A percentile compares a stretch with the other conserved stretches of the same genome.
Evolutionary conservation across 1,284 basidiomycete genomes (phyloP).

Genomic region (Malassezia sp.): DNA sequence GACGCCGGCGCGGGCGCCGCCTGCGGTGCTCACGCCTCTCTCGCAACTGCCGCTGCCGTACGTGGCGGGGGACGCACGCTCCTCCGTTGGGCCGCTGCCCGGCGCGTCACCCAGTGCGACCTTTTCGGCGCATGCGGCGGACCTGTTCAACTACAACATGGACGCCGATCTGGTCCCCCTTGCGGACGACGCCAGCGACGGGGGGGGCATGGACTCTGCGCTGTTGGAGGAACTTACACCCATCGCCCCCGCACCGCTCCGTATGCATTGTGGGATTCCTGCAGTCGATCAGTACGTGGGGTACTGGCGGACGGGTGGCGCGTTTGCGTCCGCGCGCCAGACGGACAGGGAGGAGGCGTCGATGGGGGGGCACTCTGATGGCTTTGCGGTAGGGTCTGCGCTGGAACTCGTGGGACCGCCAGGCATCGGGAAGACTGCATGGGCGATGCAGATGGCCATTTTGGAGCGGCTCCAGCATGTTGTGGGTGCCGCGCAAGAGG

Average conservation of each 20-base stretch:
- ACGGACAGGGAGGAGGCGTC: neutral
- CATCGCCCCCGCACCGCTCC: conserved; percentile 1
- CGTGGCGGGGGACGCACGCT: too few species aligned
- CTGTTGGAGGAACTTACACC: neutral
- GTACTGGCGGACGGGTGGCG: conserved; percentile 3
- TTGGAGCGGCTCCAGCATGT: conserved; percentile 7
- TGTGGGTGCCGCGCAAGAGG: neutral
- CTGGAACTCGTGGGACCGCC: conserved; percentile 14
- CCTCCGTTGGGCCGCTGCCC: too few species aligned
- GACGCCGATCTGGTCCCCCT: too few species aligned
- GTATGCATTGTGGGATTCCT: conserved; percentile 1
- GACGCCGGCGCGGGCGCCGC: too few species aligned
- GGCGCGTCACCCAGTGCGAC: too few species aligned
- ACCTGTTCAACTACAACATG: too few species aligned
- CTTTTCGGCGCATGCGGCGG: too few species aligned
- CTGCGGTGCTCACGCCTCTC: neutral
- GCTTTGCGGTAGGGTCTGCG: conserved; percentile 8
- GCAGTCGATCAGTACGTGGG: conserved; percentile 7
- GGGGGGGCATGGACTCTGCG: too few species aligned
- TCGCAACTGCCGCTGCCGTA: conserved; percentile 13
- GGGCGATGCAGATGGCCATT: conserved; percentile 11
- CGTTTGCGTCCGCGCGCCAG: neutral
- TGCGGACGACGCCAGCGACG: too few species aligned
- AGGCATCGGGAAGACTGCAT: conserved; percentile 10
- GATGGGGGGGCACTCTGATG: too few species aligned